These are phyloP conservation scores for Neurospora sp. DNA, from an alignment of 495 filamentous ascomycete genomes.

Conservation along the genomic window DNA sequence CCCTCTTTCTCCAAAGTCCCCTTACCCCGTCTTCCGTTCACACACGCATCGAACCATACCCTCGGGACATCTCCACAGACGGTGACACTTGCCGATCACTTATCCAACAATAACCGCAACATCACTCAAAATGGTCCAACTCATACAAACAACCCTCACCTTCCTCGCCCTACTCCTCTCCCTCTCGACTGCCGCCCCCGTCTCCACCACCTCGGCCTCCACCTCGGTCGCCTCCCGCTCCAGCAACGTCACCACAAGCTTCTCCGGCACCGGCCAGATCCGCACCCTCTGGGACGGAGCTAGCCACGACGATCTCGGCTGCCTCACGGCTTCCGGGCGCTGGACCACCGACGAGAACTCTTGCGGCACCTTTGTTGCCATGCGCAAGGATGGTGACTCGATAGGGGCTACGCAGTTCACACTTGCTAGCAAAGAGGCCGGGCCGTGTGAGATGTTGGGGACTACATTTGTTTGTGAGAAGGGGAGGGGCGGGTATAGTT, in stretches of 20 bases:
- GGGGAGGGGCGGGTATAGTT: background rate
- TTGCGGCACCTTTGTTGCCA: slow-evolving; percentile 12
- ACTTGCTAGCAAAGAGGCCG: background rate
- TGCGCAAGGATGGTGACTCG: background rate
- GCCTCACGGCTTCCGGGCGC: slow-evolving; percentile 11
- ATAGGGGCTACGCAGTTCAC: slow-evolving; percentile 1
- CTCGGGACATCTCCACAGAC: background rate
- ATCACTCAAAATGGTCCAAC: background rate
- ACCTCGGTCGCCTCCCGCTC: background rate
- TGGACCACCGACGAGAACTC: slow-evolving; percentile 13
- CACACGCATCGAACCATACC: background rate
- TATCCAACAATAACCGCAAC: background rate
- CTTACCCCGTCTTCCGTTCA: background rate
- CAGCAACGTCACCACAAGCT: background rate
- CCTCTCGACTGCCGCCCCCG: background rate
- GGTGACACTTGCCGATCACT: background rate
- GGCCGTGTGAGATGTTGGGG: slow-evolving; percentile 9
- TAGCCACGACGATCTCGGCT: slow-evolving; percentile 16
- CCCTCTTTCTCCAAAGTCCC: background rate
- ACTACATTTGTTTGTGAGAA: slow-evolving; percentile 7
- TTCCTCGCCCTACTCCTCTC: background rate
- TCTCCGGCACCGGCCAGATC: slow-evolving; percentile 14
- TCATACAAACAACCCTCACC: background rate
- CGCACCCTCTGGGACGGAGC: slow-evolving; percentile 11
- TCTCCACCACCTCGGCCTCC: background rate